phyloP scores from a whole-genome alignment of 2,329 filamentous ascomycete genomes.

The Verticillium nonalfalfae region DNA sequence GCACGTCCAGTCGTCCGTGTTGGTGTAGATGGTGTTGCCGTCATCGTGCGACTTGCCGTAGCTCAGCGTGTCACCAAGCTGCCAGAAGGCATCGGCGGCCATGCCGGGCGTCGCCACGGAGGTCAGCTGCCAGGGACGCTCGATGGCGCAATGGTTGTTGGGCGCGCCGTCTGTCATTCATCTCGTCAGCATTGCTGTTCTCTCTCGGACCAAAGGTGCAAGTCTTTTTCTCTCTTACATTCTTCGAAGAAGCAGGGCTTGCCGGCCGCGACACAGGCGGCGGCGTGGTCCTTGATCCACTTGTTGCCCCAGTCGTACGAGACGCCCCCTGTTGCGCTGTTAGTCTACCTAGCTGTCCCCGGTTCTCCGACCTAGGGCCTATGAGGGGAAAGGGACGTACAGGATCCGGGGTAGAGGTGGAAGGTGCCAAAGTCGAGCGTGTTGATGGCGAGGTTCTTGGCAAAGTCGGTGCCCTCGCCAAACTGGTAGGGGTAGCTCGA shows the following conservation, averaged over 20 bases:
- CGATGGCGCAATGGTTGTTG: conserved; percentile 26
- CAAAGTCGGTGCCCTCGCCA: conserved; percentile 45
- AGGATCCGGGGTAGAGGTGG: conserved; percentile 22
- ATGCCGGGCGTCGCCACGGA: conserved; percentile 22
- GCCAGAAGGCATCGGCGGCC: conserved; percentile 32
- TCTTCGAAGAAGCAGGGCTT: conserved; percentile 25
- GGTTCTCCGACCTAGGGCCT: conserved; percentile 8
- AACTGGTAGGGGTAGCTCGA: conserved; percentile 45
- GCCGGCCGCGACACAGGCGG: conserved; percentile 17
- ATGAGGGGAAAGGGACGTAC: conserved; percentile 13
- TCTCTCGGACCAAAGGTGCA: neutral
- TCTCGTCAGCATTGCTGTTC: neutral
- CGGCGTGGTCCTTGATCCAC: conserved; percentile 18
- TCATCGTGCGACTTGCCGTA: conserved; percentile 34
- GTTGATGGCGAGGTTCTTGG: conserved; percentile 40
- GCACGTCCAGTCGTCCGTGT: conserved; percentile 32
- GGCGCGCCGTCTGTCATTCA: conserved; percentile 15
- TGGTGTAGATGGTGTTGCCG: conserved; percentile 37
- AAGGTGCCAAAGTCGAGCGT: conserved; percentile 42
- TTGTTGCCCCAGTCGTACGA: conserved; percentile 9
- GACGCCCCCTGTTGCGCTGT: conserved; percentile 8
- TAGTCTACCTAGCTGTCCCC: neutral
- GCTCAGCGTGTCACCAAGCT: conserved; percentile 32
- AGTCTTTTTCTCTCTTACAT: conserved; percentile 19
- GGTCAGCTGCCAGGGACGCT: conserved; percentile 39